Percentiles rank a stretch among this genome's conserved stretches.
Evolutionary conservation across 331 rosid species (phyloP).

Genomic region (Pyracantha coccinea): DNA sequence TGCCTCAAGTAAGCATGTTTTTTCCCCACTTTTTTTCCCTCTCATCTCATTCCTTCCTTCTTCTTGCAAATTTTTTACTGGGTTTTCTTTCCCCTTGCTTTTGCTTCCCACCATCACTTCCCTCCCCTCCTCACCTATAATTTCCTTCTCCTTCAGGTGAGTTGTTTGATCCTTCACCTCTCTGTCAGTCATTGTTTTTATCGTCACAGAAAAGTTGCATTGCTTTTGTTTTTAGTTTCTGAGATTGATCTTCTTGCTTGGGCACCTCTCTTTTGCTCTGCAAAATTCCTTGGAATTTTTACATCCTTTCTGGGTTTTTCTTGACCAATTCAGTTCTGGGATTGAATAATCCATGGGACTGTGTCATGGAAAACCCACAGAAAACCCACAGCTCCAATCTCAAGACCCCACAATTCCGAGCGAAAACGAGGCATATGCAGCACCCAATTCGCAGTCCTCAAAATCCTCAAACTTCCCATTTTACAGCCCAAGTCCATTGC

Average conservation of each 20-base stretch:
- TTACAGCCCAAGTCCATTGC: conserved; percentile 85
- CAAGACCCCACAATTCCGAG: conserved; percentile 19
- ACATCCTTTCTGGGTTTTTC: conserved; percentile 1
- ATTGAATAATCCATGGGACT: conserved; percentile 59
- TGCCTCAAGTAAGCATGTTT: conserved; percentile 78
- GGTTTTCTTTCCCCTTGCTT: neutral
- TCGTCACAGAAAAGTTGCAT: conserved; percentile 21
- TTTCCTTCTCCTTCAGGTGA: conserved; percentile 29
- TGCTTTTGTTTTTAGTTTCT: conserved; percentile 23
- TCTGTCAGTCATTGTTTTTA: conserved; percentile 16
- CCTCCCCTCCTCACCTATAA: conserved; percentile 21
- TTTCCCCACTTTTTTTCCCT: conserved; percentile 31
- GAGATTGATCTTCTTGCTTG: conserved; percentile 10
- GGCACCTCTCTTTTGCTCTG: conserved; percentile 11
- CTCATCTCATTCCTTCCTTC: conserved; percentile 24
- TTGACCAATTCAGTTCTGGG: neutral
- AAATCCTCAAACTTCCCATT: conserved; percentile 61
- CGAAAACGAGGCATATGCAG: conserved; percentile 17
- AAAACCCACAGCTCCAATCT: conserved; percentile 30
- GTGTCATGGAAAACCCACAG: conserved; percentile 86
- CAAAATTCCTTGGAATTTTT: conserved; percentile 7
- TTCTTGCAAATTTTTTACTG: conserved; percentile 5
- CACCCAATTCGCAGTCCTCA: conserved; percentile 28
- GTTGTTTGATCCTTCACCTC: conserved; percentile 4
- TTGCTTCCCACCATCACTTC: conserved; percentile 21